A percentile compares a stretch with the other conserved stretches of the same genome.
phyloP scores from a whole-genome alignment of 1,139 yeast species.

The Taphrina communis region DNA sequence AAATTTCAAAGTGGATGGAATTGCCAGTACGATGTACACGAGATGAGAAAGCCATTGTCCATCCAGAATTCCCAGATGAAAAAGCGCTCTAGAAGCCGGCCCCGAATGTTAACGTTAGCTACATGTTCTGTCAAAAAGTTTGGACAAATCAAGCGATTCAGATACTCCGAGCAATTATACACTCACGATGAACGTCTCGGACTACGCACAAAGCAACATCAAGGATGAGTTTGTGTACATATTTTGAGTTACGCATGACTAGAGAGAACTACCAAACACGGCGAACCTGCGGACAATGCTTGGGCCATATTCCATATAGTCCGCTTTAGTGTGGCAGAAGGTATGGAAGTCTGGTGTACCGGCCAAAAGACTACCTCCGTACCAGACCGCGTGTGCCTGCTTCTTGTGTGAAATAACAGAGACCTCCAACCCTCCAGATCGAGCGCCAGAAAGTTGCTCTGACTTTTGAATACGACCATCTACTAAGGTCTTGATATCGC shows the following conservation, averaged over 20 bases:
- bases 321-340: constrained; percentile 95
- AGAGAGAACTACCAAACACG: constrained; percentile 40
- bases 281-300: constrained; percentile 73
- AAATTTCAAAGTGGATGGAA: not conserved
- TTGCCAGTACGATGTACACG: not conserved
- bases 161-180: too few relatives aligned
- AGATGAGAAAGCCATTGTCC: not conserved
- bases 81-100: too few relatives aligned
- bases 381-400: constrained; percentile 99
- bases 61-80: too few relatives aligned
- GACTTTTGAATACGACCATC: constrained; percentile 85
- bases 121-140: too few relatives aligned
- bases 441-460: constrained; percentile 75
- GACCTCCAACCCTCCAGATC: constrained; percentile 93
- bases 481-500: constrained; percentile 86
- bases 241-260: not conserved
- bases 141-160: too few relatives aligned
- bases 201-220: too few relatives aligned
- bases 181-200: too few relatives aligned
- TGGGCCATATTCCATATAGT: constrained; percentile 97
- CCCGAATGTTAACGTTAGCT: too few relatives aligned
- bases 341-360: constrained; percentile 95
- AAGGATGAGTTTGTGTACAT: too few relatives aligned
- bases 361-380: constrained; percentile 95
- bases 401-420: constrained; percentile 96